Evolutionary conservation across 805 yeast genomes (phyloP).

Genomic region (Myxozyma sirexii): DNA sequence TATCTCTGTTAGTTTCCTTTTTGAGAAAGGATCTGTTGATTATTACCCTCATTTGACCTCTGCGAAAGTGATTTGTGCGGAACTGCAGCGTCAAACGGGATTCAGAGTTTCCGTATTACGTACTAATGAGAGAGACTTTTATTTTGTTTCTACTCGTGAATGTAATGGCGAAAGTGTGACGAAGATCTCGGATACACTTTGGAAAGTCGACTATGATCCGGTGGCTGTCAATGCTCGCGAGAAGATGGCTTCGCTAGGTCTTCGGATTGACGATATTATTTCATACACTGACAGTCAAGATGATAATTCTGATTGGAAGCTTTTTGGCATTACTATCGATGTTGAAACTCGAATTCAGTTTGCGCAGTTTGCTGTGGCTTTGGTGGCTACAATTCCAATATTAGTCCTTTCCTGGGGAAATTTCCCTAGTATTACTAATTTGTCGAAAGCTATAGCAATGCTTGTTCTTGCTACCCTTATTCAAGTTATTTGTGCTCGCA

Average conservation of each 20-base stretch:
- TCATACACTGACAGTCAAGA: neutral
- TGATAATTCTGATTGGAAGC: neutral
- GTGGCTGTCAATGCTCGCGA: slow-evolving; percentile 2
- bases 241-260: slow-evolving; percentile 6
- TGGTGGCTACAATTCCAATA: slow-evolving; percentile 21
- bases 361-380: neutral
- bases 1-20: slow-evolving; percentile 7
- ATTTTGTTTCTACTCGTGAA: slow-evolving; percentile 1
- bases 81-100: slow-evolving; percentile 20
- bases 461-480: slow-evolving; percentile 19
- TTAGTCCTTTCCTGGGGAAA: slow-evolving; percentile 26
- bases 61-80: slow-evolving; percentile 10
- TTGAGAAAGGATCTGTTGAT: slow-evolving; percentile 14
- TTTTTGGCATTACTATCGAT: slow-evolving; percentile 3
- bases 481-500: slow-evolving; percentile 17
- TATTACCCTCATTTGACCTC: slow-evolving; percentile 4
- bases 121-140: slow-evolving; percentile 11
- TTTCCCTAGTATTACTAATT: neutral
- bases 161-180: slow-evolving; percentile 1
- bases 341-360: neutral
- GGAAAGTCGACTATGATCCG: slow-evolving; percentile 16
- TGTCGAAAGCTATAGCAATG: slow-evolving; percentile 1
- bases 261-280: slow-evolving; percentile 11
- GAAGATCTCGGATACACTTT: neutral
- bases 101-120: slow-evolving; percentile 15